A percentile compares a stretch with the other conserved stretches of the same genome.
Conservation (phyloP, 345 rosid species). For the Eucalyptus camaldulensis region DNA sequence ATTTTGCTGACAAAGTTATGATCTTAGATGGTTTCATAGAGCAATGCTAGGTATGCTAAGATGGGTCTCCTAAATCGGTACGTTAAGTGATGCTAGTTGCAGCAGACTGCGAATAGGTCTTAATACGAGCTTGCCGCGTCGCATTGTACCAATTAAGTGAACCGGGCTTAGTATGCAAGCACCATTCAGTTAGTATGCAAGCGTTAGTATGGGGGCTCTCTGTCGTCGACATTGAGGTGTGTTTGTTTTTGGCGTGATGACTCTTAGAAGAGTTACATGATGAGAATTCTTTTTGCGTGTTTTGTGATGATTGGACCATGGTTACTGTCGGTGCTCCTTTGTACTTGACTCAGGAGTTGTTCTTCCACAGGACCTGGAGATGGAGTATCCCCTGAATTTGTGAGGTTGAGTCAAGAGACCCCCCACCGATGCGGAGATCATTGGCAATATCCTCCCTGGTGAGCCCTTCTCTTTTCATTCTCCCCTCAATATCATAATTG, state of each 20-base stretch:
- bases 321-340: neutral
- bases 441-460: neutral
- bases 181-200: neutral
- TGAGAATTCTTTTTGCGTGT: neutral
- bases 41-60: neutral
- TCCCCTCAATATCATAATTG: neutral
- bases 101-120: neutral
- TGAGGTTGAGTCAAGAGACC: neutral
- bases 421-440: neutral
- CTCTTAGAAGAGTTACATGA: neutral
- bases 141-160: neutral
- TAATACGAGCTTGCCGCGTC: neutral
- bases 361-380: neutral
- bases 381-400: neutral
- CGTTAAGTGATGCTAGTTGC: neutral
- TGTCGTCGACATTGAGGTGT: fast-evolving
- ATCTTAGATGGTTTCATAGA: neutral
- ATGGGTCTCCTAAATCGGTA: neutral
- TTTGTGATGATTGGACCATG: neutral
- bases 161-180: neutral
- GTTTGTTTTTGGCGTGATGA: neutral
- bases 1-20: no score
- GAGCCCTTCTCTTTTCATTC: neutral
- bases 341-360: neutral
- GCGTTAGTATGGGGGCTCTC: neutral